A percentile compares a stretch with the other conserved stretches of the same genome.
These are phyloP conservation scores for Xylaria hypoxylon DNA, from an alignment of 2,329 filamentous ascomycete species.

Conservation along the genomic window DNA sequence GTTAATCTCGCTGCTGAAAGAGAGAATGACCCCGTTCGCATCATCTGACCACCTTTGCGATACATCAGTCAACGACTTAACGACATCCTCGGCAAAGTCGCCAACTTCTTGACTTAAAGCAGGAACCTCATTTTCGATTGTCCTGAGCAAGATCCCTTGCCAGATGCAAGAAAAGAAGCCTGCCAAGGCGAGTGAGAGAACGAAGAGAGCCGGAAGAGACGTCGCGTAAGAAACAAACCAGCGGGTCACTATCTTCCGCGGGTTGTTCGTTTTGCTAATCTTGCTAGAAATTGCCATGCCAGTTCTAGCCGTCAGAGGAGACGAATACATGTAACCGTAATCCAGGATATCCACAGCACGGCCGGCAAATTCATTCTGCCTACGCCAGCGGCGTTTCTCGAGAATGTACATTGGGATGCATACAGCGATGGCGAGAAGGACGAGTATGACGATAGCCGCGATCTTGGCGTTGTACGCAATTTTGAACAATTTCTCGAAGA, in stretches of 20 bases:
- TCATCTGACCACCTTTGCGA: slow-evolving; percentile 81
- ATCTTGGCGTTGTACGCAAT: slow-evolving; percentile 76
- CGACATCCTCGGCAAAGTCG: slow-evolving; percentile 82
- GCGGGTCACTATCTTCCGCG: slow-evolving; percentile 75
- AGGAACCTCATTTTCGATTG: slow-evolving; percentile 80
- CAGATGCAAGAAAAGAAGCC: slow-evolving; percentile 86
- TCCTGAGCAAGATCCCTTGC: slow-evolving; percentile 80
- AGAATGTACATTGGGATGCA: slow-evolving; percentile 84
- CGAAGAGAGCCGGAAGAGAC: slow-evolving; percentile 84
- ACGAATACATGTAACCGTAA: slow-evolving; percentile 86
- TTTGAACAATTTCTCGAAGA: slow-evolving; percentile 79
- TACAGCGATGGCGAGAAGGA: slow-evolving; percentile 75
- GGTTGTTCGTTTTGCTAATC: slow-evolving; percentile 63
- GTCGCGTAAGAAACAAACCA: slow-evolving; percentile 93
- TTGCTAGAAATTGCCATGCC: slow-evolving; percentile 77
- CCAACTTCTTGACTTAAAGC: slow-evolving; percentile 79
- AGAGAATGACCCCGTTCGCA: slow-evolving; percentile 77
- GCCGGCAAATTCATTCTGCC: slow-evolving; percentile 75
- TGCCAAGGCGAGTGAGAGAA: slow-evolving; percentile 83
- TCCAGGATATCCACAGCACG: slow-evolving; percentile 84
- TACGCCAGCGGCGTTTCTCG: slow-evolving; percentile 81
- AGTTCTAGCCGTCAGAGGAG: slow-evolving; percentile 77
- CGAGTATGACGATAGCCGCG: slow-evolving; percentile 80
- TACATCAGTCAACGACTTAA: slow-evolving; percentile 76
- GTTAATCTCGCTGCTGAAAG: slow-evolving; percentile 83